Evolutionary conservation across 331 rosid species (phyloP).

Genomic region (Telfairia occidentalis): DNA sequence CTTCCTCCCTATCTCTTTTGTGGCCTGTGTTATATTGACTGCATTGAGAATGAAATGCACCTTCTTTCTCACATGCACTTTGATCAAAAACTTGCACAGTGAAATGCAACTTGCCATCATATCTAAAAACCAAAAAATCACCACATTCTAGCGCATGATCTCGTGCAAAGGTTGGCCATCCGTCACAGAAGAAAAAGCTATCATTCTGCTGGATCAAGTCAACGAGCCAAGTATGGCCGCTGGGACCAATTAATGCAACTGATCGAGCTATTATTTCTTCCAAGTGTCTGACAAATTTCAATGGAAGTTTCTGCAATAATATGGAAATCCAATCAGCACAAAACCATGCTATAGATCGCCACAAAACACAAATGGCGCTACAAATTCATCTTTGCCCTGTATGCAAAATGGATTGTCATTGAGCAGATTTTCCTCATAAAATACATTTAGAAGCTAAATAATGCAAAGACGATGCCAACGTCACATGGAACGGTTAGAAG

Average conservation of each 20-base stretch:
- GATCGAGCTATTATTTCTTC: conserved; percentile 42
- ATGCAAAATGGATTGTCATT: background rate
- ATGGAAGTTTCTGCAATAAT: conserved; percentile 62
- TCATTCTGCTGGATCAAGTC: conserved; percentile 42
- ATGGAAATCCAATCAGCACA: background rate
- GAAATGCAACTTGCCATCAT: conserved; percentile 52
- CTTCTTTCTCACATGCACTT: conserved; percentile 79
- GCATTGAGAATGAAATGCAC: conserved; percentile 49
- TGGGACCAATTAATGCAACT: conserved; percentile 59
- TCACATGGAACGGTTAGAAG: background rate
- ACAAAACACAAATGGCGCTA: background rate
- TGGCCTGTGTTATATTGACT: conserved; percentile 35
- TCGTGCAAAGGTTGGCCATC: conserved; percentile 65
- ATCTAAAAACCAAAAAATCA: conserved; percentile 77
- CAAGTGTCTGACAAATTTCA: conserved; percentile 38
- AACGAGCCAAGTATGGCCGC: conserved; percentile 61
- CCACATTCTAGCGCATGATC: conserved; percentile 61
- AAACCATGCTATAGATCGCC: background rate
- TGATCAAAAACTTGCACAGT: conserved; percentile 67
- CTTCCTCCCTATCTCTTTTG: conserved; percentile 42
- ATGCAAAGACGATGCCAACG: background rate
- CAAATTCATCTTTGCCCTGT: conserved; percentile 1
- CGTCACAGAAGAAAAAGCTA: conserved; percentile 45
- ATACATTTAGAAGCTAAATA: background rate
- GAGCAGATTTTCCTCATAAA: background rate